Base-by-base conservation (phyloP, 129 eudicot genomes). In the Mikania micrantha region DNA sequence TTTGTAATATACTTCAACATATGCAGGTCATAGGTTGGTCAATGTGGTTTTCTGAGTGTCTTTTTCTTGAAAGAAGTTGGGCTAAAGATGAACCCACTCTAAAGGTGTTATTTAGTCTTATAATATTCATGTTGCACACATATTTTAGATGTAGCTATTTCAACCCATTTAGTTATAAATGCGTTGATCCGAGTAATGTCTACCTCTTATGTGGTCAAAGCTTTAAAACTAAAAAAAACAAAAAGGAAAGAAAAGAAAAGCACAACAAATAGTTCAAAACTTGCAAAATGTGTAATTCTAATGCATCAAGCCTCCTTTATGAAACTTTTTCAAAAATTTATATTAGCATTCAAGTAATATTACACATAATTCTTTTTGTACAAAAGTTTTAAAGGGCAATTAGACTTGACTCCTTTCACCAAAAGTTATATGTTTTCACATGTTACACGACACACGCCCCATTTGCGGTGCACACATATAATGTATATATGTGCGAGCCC, bases 31-130 rank as follows among this genome's bases (percentile, higher is more conserved):
- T 92, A 32, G 98, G 98, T 9, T 88, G 98, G 98, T 92, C 98
- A 39, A 92, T 92, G 98, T 92, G 96, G 98, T 92, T 92, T 75
- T 92, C 96, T 4, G 96, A 92, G 93, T 92, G 84, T 77, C 95
- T 92, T 11, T 92, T 88, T 78, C 96, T 92, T 52, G 98, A 92
- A n/a, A n/a, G n/a, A n/a, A n/a, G n/a, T n/a, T n/a, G n/a, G n/a
- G n/a, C n/a, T n/a, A n/a, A n/a, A n/a, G 98, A 92, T 78, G 98
- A 88, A 78, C 78, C 27, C 45, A 92, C 85, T 32, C 67, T 88
- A 49, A 88, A 92, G 90, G 98, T 92, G 74, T 81, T 62, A 32
- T 28, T 64, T 44, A 39, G 52, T 63, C 24, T 29, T 24, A 54
- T 54, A 54, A 10, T 24, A 54, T 54, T 54, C 35, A 54, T 54